phyloP scores from a whole-genome alignment of 371 early-diverging fungal species.

The Chytridiales sp. region DNA sequence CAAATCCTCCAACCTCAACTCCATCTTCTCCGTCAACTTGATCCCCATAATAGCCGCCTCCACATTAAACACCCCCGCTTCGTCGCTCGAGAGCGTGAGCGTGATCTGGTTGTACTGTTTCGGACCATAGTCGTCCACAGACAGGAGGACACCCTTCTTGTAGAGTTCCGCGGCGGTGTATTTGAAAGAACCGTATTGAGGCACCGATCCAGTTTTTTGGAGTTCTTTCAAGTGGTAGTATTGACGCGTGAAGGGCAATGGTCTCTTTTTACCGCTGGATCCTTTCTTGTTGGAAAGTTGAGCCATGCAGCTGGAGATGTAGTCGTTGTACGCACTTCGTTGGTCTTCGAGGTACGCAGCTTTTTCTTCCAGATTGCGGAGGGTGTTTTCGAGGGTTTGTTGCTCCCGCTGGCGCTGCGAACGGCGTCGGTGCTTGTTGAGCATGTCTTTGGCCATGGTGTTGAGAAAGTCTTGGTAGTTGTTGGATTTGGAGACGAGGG shows the following conservation, averaged over 20 bases:
- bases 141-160: constrained; percentile 88
- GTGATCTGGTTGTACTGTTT: constrained; percentile 85
- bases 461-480: constrained; percentile 89
- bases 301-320: constrained; percentile 84
- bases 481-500: constrained; percentile 56
- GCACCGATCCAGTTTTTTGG: constrained; percentile 80
- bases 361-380: constrained; percentile 80
- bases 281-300: constrained; percentile 80
- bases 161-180: constrained; percentile 90
- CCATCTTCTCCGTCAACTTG: constrained; percentile 73
- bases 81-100: constrained; percentile 89
- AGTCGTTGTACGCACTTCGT: constrained; percentile 83
- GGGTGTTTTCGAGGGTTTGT: constrained; percentile 69
- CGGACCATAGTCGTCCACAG: constrained; percentile 74
- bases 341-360: constrained; percentile 77
- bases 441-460: constrained; percentile 87
- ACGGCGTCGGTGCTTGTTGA: constrained; percentile 86
- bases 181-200: constrained; percentile 97
- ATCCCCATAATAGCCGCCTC: constrained; percentile 81
- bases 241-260: constrained; percentile 89
- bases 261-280: constrained; percentile 52
- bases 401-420: constrained; percentile 74
- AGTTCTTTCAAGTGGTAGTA: constrained; percentile 89
- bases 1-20: constrained; percentile 88
- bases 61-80: constrained; percentile 84